A percentile compares a stretch with the other conserved stretches of the same genome.
Conservation (phyloP, 192 early-diverging fungal species). For the Coemansia sp. region DNA sequence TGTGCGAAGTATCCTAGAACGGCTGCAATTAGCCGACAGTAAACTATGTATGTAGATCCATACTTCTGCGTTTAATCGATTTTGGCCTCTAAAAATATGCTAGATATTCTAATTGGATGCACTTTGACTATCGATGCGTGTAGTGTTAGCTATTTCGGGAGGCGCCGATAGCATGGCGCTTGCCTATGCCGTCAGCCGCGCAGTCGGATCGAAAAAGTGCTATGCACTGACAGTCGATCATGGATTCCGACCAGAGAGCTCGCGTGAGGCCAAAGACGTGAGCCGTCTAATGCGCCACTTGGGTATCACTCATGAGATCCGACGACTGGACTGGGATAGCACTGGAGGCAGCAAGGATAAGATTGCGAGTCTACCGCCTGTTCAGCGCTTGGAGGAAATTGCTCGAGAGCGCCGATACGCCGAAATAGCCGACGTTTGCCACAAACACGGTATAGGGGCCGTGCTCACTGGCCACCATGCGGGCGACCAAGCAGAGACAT, state of each 20-base stretch:
- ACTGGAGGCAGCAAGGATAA: not conserved
- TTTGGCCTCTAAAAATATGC: not conserved
- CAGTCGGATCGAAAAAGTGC: conserved; percentile 29
- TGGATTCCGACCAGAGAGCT: conserved; percentile 45
- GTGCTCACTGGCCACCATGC: conserved; percentile 55
- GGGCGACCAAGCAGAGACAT: conserved; percentile 56
- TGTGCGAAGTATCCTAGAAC: conserved; percentile 21
- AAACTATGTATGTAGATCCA: conserved; percentile 18
- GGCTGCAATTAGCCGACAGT: conserved; percentile 25
- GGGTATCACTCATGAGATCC: conserved; percentile 38
- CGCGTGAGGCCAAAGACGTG: conserved; percentile 35
- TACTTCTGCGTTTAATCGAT: too few relatives aligned
- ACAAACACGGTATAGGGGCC: conserved; percentile 5
- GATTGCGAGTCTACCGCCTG: conserved; percentile 5
- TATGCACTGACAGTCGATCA: conserved; percentile 52
- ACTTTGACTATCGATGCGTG: not conserved
- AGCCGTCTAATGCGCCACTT: conserved; percentile 27
- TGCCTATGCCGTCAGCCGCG: conserved; percentile 39
- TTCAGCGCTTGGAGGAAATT: conserved; percentile 43
- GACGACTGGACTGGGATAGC: conserved; percentile 8
- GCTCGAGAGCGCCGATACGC: conserved; percentile 38
- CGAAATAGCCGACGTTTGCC: conserved; percentile 21
- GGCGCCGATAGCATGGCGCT: conserved; percentile 58
- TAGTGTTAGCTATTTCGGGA: conserved; percentile 54
- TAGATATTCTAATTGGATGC: not conserved